Conservation (phyloP, 306 rosid species). For the Styphnolobium japonicum region DNA sequence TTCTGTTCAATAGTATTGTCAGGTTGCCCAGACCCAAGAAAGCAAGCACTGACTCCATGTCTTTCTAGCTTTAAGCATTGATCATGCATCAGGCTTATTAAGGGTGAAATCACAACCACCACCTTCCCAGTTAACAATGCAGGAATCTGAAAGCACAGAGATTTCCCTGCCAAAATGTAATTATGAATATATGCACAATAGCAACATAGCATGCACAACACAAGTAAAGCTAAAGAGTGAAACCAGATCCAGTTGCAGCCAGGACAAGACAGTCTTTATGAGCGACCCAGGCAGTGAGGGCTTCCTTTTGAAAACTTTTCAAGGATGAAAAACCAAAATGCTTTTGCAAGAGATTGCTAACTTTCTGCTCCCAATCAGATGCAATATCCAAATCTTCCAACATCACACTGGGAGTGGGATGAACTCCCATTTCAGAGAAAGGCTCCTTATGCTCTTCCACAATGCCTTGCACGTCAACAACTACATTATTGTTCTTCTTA, state of each 20-base stretch:
- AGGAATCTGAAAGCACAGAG: conserved; percentile 93
- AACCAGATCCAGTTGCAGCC: conserved; percentile 96
- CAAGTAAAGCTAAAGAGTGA: conserved; percentile 6
- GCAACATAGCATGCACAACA: conserved; percentile 4
- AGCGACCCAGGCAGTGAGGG: conserved; percentile 66
- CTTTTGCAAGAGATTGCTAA: conserved; percentile 50
- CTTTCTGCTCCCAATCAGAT: conserved; percentile 56
- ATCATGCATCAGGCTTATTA: conserved; percentile 95
- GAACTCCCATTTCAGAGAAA: conserved; percentile 12
- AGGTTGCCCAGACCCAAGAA: conserved; percentile 96
- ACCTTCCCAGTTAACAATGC: conserved; percentile 88
- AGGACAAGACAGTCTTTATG: conserved; percentile 78
- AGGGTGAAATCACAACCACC: conserved; percentile 93
- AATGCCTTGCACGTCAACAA: conserved; percentile 14
- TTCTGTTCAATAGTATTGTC: conserved; percentile 78
- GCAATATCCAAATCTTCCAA: conserved; percentile 26
- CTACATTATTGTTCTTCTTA: conserved; percentile 9
- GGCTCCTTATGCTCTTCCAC: conserved; percentile 32
- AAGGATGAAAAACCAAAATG: conserved; percentile 66
- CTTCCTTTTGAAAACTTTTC: conserved; percentile 83
- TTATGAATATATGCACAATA: conserved; percentile 1
- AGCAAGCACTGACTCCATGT: conserved; percentile 81
- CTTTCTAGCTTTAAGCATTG: conserved; percentile 81
- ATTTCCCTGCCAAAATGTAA: conserved; percentile 70
- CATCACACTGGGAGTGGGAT: not conserved